phyloP scores from a whole-genome alignment of 176 grass and related monocot species.

The Eragrostis nindensis region DNA sequence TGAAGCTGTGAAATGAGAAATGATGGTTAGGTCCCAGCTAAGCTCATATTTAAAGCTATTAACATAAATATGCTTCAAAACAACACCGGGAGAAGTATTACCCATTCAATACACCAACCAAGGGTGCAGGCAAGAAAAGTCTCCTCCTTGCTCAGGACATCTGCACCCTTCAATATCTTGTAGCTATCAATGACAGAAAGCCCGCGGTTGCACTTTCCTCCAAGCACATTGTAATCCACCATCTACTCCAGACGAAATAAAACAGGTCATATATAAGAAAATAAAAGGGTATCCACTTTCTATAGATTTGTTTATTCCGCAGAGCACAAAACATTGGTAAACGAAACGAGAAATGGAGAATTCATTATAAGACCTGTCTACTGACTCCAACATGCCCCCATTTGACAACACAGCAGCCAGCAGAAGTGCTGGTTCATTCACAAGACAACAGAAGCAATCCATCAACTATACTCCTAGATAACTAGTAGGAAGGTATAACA shows the following conservation, averaged over 20 bases:
- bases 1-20: constrained; percentile 70
- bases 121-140: constrained; percentile 81
- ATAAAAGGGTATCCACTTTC: constrained; percentile 26
- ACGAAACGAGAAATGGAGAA: not conserved
- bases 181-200: constrained; percentile 93
- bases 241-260: constrained; percentile 65
- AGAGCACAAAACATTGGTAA: constrained; percentile 16
- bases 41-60: not conserved
- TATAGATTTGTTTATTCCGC: not conserved
- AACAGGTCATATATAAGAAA: constrained; percentile 28
- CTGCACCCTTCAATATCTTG: constrained; percentile 74
- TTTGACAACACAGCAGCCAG: not conserved
- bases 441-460: not conserved
- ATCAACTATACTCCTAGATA: not conserved
- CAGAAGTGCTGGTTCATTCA: not conserved
- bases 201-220: constrained; percentile 94
- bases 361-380: not conserved
- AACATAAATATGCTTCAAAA: constrained; percentile 17
- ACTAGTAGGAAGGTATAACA: not conserved
- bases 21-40: not conserved
- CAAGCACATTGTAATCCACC: constrained; percentile 96
- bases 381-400: not conserved
- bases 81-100: constrained; percentile 29
- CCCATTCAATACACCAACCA: constrained; percentile 99
- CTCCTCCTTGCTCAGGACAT: constrained; percentile 69